Evolutionary conservation across 495 filamentous ascomycete species (phyloP).

Genomic region (Cudoniella acicularis): DNA sequence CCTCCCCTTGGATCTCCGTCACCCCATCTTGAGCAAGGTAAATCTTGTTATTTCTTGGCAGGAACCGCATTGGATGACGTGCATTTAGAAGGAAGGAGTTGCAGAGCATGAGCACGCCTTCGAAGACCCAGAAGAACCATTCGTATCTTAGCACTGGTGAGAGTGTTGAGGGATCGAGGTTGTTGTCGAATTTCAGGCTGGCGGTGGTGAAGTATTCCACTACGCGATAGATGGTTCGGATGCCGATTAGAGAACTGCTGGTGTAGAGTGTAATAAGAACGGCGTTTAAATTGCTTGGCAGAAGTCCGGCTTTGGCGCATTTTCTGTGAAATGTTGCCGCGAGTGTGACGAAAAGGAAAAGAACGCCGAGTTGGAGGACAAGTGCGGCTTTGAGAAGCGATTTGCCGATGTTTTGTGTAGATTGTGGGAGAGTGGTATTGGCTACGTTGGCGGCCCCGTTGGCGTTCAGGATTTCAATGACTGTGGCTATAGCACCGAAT

Average conservation of each 20-base stretch:
- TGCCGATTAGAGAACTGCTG: constrained; percentile 56
- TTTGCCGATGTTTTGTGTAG: constrained; percentile 49
- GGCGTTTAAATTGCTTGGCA: constrained; percentile 52
- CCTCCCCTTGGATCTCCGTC: constrained; percentile 61
- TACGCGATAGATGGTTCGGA: constrained; percentile 63
- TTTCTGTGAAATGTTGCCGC: constrained; percentile 56
- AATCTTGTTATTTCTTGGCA: constrained; percentile 60
- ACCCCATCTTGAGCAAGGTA: constrained; percentile 62
- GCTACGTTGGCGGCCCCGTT: constrained; percentile 57
- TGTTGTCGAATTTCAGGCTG: constrained; percentile 23
- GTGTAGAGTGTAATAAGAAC: constrained; percentile 58
- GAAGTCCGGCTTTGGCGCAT: constrained; percentile 48
- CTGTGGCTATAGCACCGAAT: constrained; percentile 60
- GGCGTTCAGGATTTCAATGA: constrained; percentile 65
- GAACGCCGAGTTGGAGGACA: constrained; percentile 62
- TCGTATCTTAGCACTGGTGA: constrained; percentile 60
- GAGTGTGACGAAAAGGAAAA: constrained; percentile 56
- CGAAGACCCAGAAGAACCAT: constrained; percentile 73
- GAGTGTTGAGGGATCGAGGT: constrained; percentile 20
- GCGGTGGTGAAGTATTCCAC: constrained; percentile 53
- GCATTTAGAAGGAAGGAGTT: constrained; percentile 61
- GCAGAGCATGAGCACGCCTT: constrained; percentile 58
- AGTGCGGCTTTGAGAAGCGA: constrained; percentile 62
- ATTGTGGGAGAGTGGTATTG: constrained; percentile 29
- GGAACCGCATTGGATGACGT: constrained; percentile 56